Conservation (phyloP, 768 basidiomycete genomes). For the Mrakia frigida region DNA sequence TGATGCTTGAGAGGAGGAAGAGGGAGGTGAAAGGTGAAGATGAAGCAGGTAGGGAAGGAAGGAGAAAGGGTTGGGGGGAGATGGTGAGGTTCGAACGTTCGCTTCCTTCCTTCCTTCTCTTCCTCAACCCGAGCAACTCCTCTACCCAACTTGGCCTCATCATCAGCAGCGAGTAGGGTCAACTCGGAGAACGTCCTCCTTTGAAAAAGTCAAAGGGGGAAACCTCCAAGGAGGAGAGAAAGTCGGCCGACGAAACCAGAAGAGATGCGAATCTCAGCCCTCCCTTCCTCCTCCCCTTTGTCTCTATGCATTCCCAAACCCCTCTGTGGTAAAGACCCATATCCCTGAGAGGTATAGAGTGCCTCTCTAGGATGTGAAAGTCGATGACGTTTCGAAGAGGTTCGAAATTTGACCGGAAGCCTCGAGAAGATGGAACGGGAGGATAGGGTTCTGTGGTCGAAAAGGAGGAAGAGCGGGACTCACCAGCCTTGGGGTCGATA, state of each 20-base stretch:
- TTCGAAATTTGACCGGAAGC: too few species aligned
- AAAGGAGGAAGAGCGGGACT: constrained; percentile 37
- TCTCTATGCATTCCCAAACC: too few species aligned
- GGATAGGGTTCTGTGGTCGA: not conserved
- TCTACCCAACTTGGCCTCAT: too few species aligned
- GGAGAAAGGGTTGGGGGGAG: not conserved
- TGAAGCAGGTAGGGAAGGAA: not conserved
- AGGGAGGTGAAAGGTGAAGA: not conserved
- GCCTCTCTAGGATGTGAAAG: too few species aligned
- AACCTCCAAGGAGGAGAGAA: constrained; percentile 11
- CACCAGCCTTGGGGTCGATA: constrained; percentile 72
- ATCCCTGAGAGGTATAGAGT: too few species aligned
- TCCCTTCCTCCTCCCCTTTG: not conserved
- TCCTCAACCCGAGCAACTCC: not conserved
- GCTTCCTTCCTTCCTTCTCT: not conserved
- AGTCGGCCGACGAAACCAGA: not conserved
- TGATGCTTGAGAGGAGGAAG: too few species aligned
- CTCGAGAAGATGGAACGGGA: too few species aligned
- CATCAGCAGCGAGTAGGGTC: too few species aligned
- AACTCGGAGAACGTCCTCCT: too few species aligned
- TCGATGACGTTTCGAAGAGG: too few species aligned
- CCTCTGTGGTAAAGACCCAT: too few species aligned
- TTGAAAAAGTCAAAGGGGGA: too few species aligned
- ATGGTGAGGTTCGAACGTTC: constrained; percentile 2
- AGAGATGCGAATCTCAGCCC: not conserved